Conservation (phyloP, 2,329 filamentous ascomycete genomes). For the Aspergillus tanneri region DNA sequence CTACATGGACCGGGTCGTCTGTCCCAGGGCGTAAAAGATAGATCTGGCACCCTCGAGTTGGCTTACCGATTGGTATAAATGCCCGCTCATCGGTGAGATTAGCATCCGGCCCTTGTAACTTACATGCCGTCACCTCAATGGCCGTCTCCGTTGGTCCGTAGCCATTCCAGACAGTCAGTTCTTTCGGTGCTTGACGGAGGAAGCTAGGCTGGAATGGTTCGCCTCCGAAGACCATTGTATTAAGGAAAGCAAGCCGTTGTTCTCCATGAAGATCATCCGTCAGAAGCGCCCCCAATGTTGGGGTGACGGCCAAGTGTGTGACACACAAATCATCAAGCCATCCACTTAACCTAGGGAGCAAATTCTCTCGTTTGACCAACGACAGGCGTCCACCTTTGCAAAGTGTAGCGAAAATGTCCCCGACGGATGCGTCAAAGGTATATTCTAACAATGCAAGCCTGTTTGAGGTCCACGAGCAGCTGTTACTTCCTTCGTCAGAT, state of each 20-base stretch:
- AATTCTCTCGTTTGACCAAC: background rate
- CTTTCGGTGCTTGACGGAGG: background rate
- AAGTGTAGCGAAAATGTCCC: constrained; percentile 10
- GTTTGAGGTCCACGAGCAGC: constrained; percentile 8
- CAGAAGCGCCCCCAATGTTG: constrained; percentile 6
- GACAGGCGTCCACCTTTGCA: constrained; percentile 7
- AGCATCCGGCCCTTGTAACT: background rate
- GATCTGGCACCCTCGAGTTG: background rate
- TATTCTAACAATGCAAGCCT: constrained; percentile 4
- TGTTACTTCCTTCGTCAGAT: constrained; percentile 1
- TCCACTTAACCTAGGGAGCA: background rate
- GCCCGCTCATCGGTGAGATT: background rate
- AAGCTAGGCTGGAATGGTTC: constrained; percentile 3
- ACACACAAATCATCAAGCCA: constrained; percentile 2
- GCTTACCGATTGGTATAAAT: constrained; percentile 2
- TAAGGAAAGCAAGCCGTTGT: background rate
- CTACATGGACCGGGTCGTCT: constrained; percentile 1
- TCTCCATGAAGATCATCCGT: background rate
- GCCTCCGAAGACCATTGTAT: constrained; percentile 6
- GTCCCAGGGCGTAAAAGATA: constrained; percentile 4
- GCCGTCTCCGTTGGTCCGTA: constrained; percentile 8
- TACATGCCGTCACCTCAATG: constrained; percentile 2
- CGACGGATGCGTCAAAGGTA: constrained; percentile 8
- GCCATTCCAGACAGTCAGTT: constrained; percentile 7
- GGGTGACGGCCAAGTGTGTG: constrained; percentile 9